Conservation (phyloP, 768 basidiomycete species). For the Suillus brevipes region DNA sequence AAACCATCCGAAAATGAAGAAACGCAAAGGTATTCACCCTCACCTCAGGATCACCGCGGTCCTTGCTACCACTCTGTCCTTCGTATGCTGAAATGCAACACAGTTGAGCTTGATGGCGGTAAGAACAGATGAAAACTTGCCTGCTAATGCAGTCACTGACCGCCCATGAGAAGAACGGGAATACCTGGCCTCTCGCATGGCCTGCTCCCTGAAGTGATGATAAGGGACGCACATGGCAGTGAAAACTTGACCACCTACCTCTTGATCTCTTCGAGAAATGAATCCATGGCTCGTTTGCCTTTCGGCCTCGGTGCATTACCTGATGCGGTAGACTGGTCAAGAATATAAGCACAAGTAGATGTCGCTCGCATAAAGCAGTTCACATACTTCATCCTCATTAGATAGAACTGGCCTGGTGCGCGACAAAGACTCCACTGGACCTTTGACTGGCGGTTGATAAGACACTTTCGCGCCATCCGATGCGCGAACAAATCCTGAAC, state of each 20-base stretch:
- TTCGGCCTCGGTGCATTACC: conserved; percentile 65
- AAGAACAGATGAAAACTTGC: conserved; percentile 39
- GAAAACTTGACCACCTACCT: conserved; percentile 44
- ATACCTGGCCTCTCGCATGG: conserved; percentile 83
- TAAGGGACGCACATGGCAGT: background rate
- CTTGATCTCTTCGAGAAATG: conserved; percentile 96
- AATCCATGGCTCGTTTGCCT: conserved; percentile 95
- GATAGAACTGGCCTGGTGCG: conserved; percentile 31
- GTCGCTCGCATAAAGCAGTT: conserved; percentile 5
- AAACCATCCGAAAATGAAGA: conserved; percentile 8
- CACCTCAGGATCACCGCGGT: conserved; percentile 86
- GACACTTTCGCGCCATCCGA: conserved; percentile 36
- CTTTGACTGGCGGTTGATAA: conserved; percentile 46
- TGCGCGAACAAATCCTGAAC: conserved; percentile 64
- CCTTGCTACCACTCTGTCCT: conserved; percentile 86
- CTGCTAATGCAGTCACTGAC: conserved; percentile 90
- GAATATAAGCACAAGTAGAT: conserved; percentile 4
- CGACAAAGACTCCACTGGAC: conserved; percentile 30
- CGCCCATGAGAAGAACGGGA: conserved; percentile 66
- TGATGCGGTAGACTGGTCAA: conserved; percentile 57
- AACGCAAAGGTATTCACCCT: conserved; percentile 15
- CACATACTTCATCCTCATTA: conserved; percentile 35
- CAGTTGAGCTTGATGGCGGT: conserved; percentile 6
- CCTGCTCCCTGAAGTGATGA: conserved; percentile 74
- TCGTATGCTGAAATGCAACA: conserved; percentile 65